Evolutionary conservation across 495 filamentous ascomycete species (phyloP).

Genomic region (Niebla homalea): DNA sequence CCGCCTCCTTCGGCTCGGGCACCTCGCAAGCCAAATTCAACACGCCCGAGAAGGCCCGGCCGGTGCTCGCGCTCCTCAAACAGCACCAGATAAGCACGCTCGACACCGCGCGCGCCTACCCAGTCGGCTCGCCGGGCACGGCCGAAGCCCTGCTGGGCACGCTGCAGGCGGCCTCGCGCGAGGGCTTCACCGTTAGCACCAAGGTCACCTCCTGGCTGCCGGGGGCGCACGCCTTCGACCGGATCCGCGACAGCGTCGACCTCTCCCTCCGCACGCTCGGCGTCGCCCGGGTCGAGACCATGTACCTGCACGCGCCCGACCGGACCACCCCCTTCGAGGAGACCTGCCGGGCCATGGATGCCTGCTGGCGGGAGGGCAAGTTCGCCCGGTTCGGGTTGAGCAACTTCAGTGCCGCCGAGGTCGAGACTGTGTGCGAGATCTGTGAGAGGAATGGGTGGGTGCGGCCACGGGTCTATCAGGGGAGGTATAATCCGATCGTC

Average conservation of each 20-base stretch:
- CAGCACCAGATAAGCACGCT: conserved; percentile 1
- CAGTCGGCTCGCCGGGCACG: conserved; percentile 5
- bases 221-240: conserved; percentile 13
- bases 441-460: conserved; percentile 29
- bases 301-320: conserved; percentile 33
- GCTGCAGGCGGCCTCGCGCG: not conserved
- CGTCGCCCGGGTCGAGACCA: conserved; percentile 19
- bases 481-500: conserved; percentile 32
- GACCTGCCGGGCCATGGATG: conserved; percentile 26
- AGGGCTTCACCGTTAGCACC: conserved; percentile 16
- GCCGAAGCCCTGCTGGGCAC: conserved; percentile 18
- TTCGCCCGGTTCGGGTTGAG: conserved; percentile 33
- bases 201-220: conserved; percentile 7
- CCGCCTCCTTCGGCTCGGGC: conserved; percentile 4
- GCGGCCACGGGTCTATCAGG: conserved; percentile 36
- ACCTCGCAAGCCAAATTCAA: conserved; percentile 11
- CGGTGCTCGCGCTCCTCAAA: conserved; percentile 14
- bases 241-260: conserved; percentile 18
- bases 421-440: conserved; percentile 29
- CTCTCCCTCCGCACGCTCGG: conserved; percentile 18
- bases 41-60: conserved; percentile 11
- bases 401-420: conserved; percentile 32
- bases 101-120: conserved; percentile 21
- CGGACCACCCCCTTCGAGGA: conserved; percentile 30
- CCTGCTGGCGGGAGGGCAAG: conserved; percentile 24